Evolutionary conservation across 169 alveolate species (phyloP).

Genomic region (Cryptosporidium baileyi): DNA sequence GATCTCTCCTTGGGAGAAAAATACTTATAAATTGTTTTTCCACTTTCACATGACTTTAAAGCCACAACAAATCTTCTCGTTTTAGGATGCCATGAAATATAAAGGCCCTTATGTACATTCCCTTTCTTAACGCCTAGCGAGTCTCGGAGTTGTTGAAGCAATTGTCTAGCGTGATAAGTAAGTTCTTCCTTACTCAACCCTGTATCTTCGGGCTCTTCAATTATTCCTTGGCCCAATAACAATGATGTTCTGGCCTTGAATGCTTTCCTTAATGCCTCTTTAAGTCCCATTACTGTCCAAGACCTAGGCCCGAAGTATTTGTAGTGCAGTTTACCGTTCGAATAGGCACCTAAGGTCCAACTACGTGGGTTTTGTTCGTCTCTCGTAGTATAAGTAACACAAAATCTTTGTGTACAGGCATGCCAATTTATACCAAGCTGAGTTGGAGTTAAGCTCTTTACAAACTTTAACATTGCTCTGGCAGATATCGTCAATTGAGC

Average conservation of each 20-base stretch:
- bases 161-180: conserved; percentile 62
- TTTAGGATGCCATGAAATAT: conserved; percentile 67
- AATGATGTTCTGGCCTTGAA: conserved; percentile 66
- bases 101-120: conserved; percentile 66
- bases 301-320: conserved; percentile 69
- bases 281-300: conserved; percentile 64
- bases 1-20: conserved; percentile 69
- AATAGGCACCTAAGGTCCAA: conserved; percentile 68
- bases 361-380: conserved; percentile 67
- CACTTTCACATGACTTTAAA: conserved; percentile 62
- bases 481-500: conserved; percentile 63
- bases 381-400: conserved; percentile 66
- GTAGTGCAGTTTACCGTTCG: conserved; percentile 59
- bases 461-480: conserved; percentile 67
- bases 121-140: conserved; percentile 67
- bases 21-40: conserved; percentile 62
- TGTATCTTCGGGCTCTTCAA: conserved; percentile 69
- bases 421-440: conserved; percentile 68
- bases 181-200: conserved; percentile 66
- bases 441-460: conserved; percentile 50
- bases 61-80: conserved; percentile 69
- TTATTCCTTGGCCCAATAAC: conserved; percentile 55
- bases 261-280: conserved; percentile 61
- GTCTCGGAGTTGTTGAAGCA: conserved; percentile 55
- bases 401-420: conserved; percentile 63